Base-by-base conservation (phyloP, 345 rosid species). In the Litchi chinensis region DNA sequence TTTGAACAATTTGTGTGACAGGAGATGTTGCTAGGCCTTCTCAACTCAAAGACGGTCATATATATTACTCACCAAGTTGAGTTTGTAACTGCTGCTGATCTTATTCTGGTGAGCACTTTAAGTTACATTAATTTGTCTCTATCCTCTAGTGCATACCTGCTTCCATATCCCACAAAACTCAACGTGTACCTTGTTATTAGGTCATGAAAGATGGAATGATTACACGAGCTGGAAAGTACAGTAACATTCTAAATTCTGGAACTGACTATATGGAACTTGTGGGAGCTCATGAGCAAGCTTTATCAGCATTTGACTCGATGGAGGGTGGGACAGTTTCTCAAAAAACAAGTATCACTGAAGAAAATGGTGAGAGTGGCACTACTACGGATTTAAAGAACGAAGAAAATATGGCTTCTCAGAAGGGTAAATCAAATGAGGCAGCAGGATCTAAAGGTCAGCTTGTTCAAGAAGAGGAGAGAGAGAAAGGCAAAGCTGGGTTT, bases 61-160 rank as follows among this genome's bases (percentile, higher is more conserved):
- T 91, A 87, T 74, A 92, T 90, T 40, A 90, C 95, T 76, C 95
- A 89, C 76, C 94, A 89, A 75, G 83, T 91, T 26, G 92, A 91
- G 77, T 91, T 88, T 65, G 75, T 91, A 65, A 88, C 92, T 66
- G 89, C 85, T 74, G 95, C 93, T 66, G 95, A 91, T 86, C 79
- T 90, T 19, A 86, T 90, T 65, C 75, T 91, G 91, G 95, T 90
- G 70, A 76, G 84, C 52, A 67, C 77, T 77, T 63, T 28, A 24
- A 5, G 2, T 67, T 40, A 39, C 46, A 67, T 16, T 67, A 28
- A 8, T 67, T 11, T 26, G 28, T 46, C 21, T 8, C 9, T 18
- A 15, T 18, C 19, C 0, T 39, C 41, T 18, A 40, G 0, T 15
- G 21, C 24, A 39, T 67, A 18, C 2, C 43, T 43, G 52, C 19